Conservation (phyloP, 2,329 filamentous ascomycete species). For the Penicillium oxalicum region DNA sequence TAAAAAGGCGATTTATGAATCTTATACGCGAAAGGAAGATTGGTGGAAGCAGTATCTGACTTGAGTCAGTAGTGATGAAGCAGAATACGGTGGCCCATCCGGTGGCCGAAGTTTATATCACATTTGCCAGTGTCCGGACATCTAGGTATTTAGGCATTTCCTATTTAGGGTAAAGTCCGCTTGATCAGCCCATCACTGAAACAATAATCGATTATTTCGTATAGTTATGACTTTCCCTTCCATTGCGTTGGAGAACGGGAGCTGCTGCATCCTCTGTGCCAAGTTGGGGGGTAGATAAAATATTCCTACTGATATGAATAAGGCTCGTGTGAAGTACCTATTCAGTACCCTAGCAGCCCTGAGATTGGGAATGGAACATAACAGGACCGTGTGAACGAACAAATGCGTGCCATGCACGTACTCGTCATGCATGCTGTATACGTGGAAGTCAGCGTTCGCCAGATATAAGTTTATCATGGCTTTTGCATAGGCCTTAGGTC, state of each 20-base stretch:
- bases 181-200: constrained; percentile 46
- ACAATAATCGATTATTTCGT: constrained; percentile 49
- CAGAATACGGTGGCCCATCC: background rate
- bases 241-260: constrained; percentile 39
- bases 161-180: constrained; percentile 19
- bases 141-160: no score
- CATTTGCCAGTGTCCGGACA: no score
- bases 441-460: constrained; percentile 43
- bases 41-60: constrained; percentile 17
- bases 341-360: no score
- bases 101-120: no score
- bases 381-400: constrained; percentile 43
- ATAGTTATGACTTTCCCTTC: background rate
- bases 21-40: constrained; percentile 12
- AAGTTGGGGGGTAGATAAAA: constrained; percentile 16
- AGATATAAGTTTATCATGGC: constrained; percentile 37
- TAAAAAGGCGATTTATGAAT: constrained; percentile 16
- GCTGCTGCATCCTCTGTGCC: constrained; percentile 30
- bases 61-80: background rate
- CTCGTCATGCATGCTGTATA: constrained; percentile 35
- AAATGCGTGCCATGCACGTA: constrained; percentile 35
- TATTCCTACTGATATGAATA: constrained; percentile 36
- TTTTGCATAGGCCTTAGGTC: constrained; percentile 38
- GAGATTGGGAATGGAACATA: constrained; percentile 8
- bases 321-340: constrained; percentile 25